phyloP scores from a whole-genome alignment of 2,329 filamentous ascomycete species.

The Truncatella angustata region DNA sequence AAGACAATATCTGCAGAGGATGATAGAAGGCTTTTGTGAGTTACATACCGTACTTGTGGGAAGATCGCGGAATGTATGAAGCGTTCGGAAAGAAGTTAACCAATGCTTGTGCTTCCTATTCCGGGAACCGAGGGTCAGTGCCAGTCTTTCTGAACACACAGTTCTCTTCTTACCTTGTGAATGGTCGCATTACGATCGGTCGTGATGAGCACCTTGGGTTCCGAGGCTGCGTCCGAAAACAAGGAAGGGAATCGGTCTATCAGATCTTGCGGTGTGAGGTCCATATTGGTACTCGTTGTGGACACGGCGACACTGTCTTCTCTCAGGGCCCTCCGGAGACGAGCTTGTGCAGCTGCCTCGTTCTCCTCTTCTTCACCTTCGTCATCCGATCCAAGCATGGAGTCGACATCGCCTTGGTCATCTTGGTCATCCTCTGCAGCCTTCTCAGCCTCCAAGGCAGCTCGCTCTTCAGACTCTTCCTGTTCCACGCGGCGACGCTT shows the following conservation, averaged over 20 bases:
- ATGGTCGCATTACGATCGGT: constrained; percentile 87
- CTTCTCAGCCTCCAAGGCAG: constrained; percentile 44
- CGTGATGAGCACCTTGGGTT: constrained; percentile 87
- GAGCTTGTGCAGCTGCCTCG: constrained; percentile 38
- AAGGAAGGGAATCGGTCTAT: constrained; percentile 60
- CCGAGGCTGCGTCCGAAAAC: constrained; percentile 59
- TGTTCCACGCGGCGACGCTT: constrained; percentile 55
- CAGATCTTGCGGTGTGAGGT: constrained; percentile 59
- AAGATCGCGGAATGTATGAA: constrained; percentile 82
- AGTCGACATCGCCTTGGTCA: constrained; percentile 61
- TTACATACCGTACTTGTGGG: constrained; percentile 79
- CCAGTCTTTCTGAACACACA: too few relatives aligned
- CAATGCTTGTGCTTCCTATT: constrained; percentile 77
- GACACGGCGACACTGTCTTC: constrained; percentile 55
- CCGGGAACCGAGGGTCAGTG: too few relatives aligned
- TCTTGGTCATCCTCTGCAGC: constrained; percentile 38
- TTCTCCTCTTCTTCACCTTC: constrained; percentile 35
- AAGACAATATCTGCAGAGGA: too few relatives aligned
- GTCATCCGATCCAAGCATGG: constrained; percentile 71
- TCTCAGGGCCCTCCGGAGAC: constrained; percentile 42
- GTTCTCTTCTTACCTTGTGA: too few relatives aligned
- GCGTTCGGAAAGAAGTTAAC: constrained; percentile 81
- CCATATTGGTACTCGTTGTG: constrained; percentile 62
- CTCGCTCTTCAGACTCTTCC: constrained; percentile 43
- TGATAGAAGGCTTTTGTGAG: too few relatives aligned